A percentile compares a stretch with the other conserved stretches of the same genome.
phyloP scores from a whole-genome alignment of 129 eudicot genomes.

The Solidago caesia region DNA sequence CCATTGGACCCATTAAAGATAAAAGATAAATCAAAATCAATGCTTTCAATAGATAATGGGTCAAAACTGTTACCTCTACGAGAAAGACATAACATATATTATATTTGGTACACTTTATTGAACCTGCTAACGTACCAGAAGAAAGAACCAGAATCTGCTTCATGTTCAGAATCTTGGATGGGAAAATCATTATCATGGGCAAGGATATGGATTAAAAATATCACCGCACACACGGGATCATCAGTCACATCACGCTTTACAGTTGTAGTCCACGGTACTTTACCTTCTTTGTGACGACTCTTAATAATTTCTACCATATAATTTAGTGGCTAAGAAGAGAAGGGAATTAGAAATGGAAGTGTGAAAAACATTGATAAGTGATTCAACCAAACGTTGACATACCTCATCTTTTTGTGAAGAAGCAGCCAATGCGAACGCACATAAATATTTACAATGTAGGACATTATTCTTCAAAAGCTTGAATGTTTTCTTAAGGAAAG shows the following conservation, averaged over 20 bases:
- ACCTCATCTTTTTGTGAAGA: slow-evolving; percentile 54
- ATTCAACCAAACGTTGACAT: slow-evolving; percentile 31
- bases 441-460: slow-evolving; percentile 70
- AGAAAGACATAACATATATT: not conserved
- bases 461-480: slow-evolving; percentile 57
- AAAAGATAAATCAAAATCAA: not conserved
- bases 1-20: too few relatives aligned
- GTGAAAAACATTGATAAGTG: slow-evolving; percentile 10
- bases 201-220: slow-evolving; percentile 77
- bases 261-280: slow-evolving; percentile 20
- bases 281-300: slow-evolving; percentile 45
- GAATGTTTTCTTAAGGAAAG: slow-evolving; percentile 58
- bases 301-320: slow-evolving; percentile 63
- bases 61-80: not conserved
- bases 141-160: slow-evolving; percentile 44
- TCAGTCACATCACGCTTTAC: slow-evolving; percentile 41
- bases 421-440: slow-evolving; percentile 77
- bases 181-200: slow-evolving; percentile 79
- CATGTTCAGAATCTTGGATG: slow-evolving; percentile 46
- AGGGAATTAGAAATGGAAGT: not conserved
- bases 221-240: slow-evolving; percentile 62
- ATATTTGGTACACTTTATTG: not conserved
- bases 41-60: too few relatives aligned
- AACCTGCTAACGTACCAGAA: slow-evolving; percentile 46
- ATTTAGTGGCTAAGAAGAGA: slow-evolving; percentile 52